These are phyloP conservation scores for Boeremia lycopersici DNA, from an alignment of 2,329 filamentous ascomycete genomes.

Conservation along the genomic window DNA sequence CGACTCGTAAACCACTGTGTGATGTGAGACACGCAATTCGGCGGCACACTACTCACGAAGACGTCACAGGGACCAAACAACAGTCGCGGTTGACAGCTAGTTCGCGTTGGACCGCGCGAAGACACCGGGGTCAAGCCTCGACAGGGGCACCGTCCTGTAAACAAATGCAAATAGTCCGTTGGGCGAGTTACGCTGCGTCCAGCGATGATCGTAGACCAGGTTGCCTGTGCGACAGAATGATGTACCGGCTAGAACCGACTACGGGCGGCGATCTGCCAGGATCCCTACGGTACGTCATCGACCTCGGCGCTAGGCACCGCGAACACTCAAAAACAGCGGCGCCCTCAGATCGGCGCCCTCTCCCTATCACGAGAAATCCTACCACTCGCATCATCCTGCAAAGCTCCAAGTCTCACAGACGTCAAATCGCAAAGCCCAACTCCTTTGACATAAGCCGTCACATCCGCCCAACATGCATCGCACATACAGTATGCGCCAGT, in stretches of 20 bases:
- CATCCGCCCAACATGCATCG: constrained; percentile 75
- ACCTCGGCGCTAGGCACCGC: constrained; percentile 14
- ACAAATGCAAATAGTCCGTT: background rate
- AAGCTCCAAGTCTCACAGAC: background rate
- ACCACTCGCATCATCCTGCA: background rate
- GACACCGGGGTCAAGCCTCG: background rate
- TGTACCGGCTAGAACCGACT: constrained; percentile 17
- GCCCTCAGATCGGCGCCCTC: constrained; percentile 12
- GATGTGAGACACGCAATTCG: constrained; percentile 1
- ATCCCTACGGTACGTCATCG: constrained; percentile 15
- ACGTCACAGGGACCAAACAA: constrained; percentile 14
- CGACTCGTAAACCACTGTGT: constrained; percentile 1
- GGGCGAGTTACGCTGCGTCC: background rate
- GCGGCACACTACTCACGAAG: background rate
- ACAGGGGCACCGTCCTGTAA: constrained; percentile 2
- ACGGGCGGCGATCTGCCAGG: constrained; percentile 17
- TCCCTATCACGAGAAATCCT: constrained; percentile 7
- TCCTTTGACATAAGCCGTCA: background rate
- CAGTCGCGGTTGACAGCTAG: background rate
- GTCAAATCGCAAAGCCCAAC: background rate
- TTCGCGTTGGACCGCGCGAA: background rate
- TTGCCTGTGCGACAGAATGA: constrained; percentile 17
- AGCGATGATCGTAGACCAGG: constrained; percentile 16
- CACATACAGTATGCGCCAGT: constrained; percentile 86
- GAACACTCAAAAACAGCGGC: constrained; percentile 18